Percentiles rank a stretch among this genome's conserved stretches.
These are phyloP conservation scores for Lipomyces sp. DNA, from an alignment of 805 yeast genomes.

Conservation along the genomic window DNA sequence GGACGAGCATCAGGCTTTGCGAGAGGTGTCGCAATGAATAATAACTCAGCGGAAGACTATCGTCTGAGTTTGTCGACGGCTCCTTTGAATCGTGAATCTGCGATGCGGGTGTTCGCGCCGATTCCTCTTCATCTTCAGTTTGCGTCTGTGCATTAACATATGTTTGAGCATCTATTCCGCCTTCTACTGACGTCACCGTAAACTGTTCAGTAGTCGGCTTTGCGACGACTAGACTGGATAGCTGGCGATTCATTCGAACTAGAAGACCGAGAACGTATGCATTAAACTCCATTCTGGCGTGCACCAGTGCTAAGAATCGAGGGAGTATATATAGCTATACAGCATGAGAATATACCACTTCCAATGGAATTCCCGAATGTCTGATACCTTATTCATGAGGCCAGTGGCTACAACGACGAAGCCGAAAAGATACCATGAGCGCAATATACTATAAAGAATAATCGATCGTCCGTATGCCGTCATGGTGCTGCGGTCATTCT, in stretches of 20 bases:
- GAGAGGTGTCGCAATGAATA: constrained; percentile 18
- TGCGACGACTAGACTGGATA: constrained; percentile 6
- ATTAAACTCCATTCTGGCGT: constrained; percentile 25
- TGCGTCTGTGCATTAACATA: constrained; percentile 31
- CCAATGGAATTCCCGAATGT: background rate
- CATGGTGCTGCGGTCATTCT: background rate
- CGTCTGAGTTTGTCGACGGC: background rate
- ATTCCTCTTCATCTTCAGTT: constrained; percentile 19
- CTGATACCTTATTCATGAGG: constrained; percentile 20
- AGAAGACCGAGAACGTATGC: constrained; percentile 12
- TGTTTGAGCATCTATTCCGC: background rate
- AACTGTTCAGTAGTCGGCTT: background rate
- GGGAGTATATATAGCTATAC: constrained; percentile 28
- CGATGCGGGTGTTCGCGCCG: background rate
- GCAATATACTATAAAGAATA: constrained; percentile 13
- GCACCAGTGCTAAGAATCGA: constrained; percentile 14
- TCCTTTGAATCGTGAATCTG: constrained; percentile 2
- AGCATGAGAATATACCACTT: background rate
- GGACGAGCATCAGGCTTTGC: constrained; percentile 6
- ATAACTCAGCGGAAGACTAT: constrained; percentile 13
- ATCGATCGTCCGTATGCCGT: constrained; percentile 10
- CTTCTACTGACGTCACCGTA: no score
- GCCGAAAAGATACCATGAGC: constrained; percentile 28
- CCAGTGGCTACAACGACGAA: constrained; percentile 21
- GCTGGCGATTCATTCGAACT: constrained; percentile 13